phyloP scores from a whole-genome alignment of 176 grass and related monocot species.

The Oryza australiensis region DNA sequence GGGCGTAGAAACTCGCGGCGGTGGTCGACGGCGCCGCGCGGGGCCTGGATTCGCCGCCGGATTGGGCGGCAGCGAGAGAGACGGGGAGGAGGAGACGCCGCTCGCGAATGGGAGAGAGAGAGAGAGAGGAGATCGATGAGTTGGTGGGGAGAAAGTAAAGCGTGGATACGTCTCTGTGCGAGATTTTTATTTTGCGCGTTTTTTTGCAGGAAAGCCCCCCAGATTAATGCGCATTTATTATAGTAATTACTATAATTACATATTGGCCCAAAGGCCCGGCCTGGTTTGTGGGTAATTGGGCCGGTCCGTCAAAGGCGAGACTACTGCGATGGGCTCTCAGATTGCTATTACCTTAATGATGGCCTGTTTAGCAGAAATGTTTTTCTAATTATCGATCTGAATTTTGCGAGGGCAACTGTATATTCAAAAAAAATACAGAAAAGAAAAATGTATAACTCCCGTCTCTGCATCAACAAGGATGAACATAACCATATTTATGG shows the following conservation, averaged over 20 bases:
- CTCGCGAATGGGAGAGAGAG: conserved; percentile 11
- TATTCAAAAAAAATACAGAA: too few species aligned
- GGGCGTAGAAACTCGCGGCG: background rate
- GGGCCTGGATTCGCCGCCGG: background rate
- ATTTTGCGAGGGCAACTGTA: too few species aligned
- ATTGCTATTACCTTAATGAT: background rate
- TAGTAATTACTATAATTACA: background rate
- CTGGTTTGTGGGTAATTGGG: background rate
- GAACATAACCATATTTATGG: too few species aligned
- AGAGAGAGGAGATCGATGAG: background rate
- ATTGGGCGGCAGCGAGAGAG: background rate
- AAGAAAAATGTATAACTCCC: too few species aligned
- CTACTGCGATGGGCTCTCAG: background rate
- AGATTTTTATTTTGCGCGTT: conserved; percentile 45
- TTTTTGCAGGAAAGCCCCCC: conserved; percentile 39
- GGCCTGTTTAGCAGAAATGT: background rate
- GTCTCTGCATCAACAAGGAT: too few species aligned
- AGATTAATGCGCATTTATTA: background rate
- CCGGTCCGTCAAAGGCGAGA: background rate
- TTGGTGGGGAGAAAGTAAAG: conserved; percentile 17
- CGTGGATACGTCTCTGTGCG: conserved; percentile 38
- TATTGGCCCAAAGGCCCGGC: background rate
- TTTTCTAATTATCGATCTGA: background rate
- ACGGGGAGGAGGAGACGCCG: conserved; percentile 29
- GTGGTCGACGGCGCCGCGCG: background rate